Conservation (phyloP, 306 rosid genomes). For the Glycyrrhiza uralensis region DNA sequence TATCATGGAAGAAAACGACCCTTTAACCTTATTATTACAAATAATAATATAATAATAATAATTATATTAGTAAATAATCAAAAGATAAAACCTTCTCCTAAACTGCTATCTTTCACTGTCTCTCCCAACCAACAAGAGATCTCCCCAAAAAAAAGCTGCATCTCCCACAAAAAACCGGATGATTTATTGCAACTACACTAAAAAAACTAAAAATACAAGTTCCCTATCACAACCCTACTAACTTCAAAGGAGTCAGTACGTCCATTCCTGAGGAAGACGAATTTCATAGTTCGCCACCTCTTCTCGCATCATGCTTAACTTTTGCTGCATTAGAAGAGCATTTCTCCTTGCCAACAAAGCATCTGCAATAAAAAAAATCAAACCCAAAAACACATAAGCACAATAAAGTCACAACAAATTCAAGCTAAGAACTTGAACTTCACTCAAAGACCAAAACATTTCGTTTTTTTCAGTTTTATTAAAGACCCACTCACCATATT, state of each 20-base stretch:
- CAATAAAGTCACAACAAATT: not conserved
- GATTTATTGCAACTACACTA: constrained; percentile 55
- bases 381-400: too few relatives aligned
- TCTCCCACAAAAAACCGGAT: constrained; percentile 59
- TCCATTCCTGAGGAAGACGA: constrained; percentile 84
- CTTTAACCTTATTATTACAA: constrained; percentile 54
- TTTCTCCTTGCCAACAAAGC: constrained; percentile 47
- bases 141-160: constrained; percentile 44
- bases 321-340: constrained; percentile 50
- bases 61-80: not conserved
- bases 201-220: constrained; percentile 23
- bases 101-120: constrained; percentile 31
- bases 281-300: constrained; percentile 50
- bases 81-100: constrained; percentile 5
- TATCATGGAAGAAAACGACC: constrained; percentile 26
- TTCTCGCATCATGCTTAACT: constrained; percentile 37
- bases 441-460: not conserved
- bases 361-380: constrained; percentile 25
- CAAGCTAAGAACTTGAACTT: not conserved
- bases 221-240: constrained; percentile 35
- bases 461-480: not conserved
- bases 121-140: constrained; percentile 20
- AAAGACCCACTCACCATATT: constrained; percentile 40
- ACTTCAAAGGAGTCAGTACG: constrained; percentile 37
- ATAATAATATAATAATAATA: not conserved